Percentiles rank a stretch among this genome's conserved stretches.
These are phyloP conservation scores for Bruguiera sexangula DNA, from an alignment of 345 rosid species.

Conservation along the genomic window DNA sequence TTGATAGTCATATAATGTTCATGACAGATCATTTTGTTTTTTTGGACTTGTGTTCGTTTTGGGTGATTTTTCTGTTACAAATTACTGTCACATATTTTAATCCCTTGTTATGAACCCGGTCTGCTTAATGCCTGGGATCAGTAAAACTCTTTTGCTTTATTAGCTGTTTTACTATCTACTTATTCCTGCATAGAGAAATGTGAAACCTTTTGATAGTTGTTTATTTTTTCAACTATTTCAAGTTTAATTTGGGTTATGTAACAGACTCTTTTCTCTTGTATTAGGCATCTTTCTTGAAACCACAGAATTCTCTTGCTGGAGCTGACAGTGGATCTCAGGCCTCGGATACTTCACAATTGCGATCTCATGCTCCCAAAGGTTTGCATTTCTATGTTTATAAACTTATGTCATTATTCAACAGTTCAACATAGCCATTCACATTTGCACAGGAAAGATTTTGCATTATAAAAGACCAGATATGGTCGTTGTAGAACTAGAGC, in stretches of 20 bases:
- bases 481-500: not conserved
- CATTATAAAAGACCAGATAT: not conserved
- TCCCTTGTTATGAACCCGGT: not conserved
- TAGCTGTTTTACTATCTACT: not conserved
- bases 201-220: not conserved
- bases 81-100: not conserved
- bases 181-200: not conserved
- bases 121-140: not conserved
- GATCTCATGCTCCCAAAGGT: constrained; percentile 68
- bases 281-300: constrained; percentile 61
- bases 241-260: not conserved
- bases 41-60: not conserved
- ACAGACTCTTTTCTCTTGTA: constrained; percentile 12
- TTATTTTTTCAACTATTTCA: not conserved
- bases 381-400: constrained; percentile 4
- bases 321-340: constrained; percentile 52
- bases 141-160: not conserved
- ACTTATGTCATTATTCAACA: not conserved
- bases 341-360: constrained; percentile 45
- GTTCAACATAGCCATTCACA: not conserved
- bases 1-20: too few species aligned
- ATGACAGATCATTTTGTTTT: not conserved
- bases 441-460: not conserved
- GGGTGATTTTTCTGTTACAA: not conserved
- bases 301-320: constrained; percentile 50